These are phyloP conservation scores for Pilasporangium apinafurcum DNA, from an alignment of 352 stramenopile species.

Conservation along the genomic window DNA sequence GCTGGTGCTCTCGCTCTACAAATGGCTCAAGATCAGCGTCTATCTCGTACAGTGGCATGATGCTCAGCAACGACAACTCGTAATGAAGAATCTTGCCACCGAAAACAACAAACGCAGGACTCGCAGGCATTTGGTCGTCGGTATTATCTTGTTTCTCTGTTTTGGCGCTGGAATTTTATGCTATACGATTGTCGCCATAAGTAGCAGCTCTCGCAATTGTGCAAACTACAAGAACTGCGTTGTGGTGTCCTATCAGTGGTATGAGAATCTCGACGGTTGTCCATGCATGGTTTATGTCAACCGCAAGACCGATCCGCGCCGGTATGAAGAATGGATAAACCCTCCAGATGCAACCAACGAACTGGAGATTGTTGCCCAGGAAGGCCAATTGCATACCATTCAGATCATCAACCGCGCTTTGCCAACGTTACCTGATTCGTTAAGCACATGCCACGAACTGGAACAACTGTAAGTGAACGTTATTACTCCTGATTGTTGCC, in stretches of 20 bases:
- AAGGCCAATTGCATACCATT: conserved; percentile 28
- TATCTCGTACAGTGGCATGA: conserved; percentile 22
- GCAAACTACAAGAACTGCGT: conserved; percentile 19
- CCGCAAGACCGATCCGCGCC: conserved; percentile 12
- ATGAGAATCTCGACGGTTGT: conserved; percentile 10
- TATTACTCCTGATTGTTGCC: not conserved
- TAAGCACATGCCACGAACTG: conserved; percentile 23
- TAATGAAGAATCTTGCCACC: conserved; percentile 2
- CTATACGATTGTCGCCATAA: conserved; percentile 19
- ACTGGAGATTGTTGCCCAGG: conserved; percentile 15
- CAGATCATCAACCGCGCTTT: conserved; percentile 39
- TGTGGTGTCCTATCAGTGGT: conserved; percentile 38
- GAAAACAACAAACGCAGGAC: conserved; percentile 13
- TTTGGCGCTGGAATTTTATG: conserved; percentile 19
- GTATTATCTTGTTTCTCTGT: conserved; percentile 29
- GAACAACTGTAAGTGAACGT: conserved; percentile 20
- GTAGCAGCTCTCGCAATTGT: conserved; percentile 19
- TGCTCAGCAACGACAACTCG: conserved; percentile 4
- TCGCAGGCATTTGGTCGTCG: conserved; percentile 18
- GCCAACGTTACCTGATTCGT: conserved; percentile 19
- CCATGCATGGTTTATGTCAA: conserved; percentile 37
- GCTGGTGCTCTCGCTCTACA: conserved; percentile 36
- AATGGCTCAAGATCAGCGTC: conserved; percentile 36
- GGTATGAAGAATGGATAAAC: conserved; percentile 27
- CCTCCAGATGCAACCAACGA: conserved; percentile 18